Base-by-base conservation (phyloP, 495 filamentous ascomycete genomes). In the Neurospora tetraspora region DNA sequence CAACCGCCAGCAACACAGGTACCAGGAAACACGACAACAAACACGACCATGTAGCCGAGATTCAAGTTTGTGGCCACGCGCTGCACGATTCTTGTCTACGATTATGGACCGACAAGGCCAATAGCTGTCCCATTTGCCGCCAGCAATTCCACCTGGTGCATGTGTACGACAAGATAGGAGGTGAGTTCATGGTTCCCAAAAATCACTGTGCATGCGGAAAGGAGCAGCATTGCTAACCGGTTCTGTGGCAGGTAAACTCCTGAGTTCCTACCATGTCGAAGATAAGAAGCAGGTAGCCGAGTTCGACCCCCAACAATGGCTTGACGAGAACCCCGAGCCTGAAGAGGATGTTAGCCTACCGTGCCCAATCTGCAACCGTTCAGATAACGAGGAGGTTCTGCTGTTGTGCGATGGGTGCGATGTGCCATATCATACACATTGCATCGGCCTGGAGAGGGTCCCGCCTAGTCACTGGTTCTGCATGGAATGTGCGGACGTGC, bases 111-210 rank as follows among this genome's bases (percentile, higher is more conserved):
- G 93, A 96, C 82, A 90, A 95, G 78, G 95, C 96, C 71, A 99
- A 98, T 82, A 97, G 94, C 79, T 99, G 96, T 79, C 96, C 96
- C 16, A 96, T 98, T 80, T 99, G 96, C 81, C 92, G 96, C 72
- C 91, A 91, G 77, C 91, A 85, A 76, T 98, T 98, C 83, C 93
- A 98, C 81, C 80, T 90, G 76, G 96, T 98, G 71, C 89, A 94
- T 78, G 90, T 98, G 71, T 92, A 89, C 76, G 88, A 91, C 73
- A 88, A 85, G 71, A 80, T 92, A 79, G 91, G 91, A 85, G 93
- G 94, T 96, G 87, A 82, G 88, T 86, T 74, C 27, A 74, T 73
- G 42, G 18, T 38, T 23, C n/a, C 65, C 69, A 61, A 16, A 31
- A 34, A 14, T 27, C 20, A 27, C 11, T 53, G 20, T 27, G 47